Conservation (phyloP, 2,329 filamentous ascomycete genomes). For the Aspergillus sp. region DNA sequence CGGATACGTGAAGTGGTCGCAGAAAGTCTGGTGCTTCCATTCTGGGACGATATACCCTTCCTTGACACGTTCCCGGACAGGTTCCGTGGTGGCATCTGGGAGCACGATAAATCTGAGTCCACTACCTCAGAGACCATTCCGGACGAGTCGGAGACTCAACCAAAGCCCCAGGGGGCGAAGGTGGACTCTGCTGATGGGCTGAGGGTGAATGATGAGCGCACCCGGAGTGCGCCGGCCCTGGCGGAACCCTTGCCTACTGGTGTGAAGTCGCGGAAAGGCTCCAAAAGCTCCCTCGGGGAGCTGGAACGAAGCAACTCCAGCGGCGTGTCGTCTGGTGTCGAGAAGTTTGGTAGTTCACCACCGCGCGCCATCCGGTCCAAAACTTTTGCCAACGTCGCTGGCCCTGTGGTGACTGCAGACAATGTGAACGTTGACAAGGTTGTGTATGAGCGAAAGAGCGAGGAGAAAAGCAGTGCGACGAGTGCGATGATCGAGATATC, state of each 20-base stretch:
- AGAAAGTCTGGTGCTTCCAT: constrained; percentile 86
- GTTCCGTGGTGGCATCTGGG: constrained; percentile 84
- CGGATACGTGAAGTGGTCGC: constrained; percentile 90
- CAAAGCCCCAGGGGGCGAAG: constrained; percentile 17
- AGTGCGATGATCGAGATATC: constrained; percentile 68
- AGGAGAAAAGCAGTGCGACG: constrained; percentile 59
- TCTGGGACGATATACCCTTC: constrained; percentile 96
- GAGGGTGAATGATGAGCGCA: constrained; percentile 33
- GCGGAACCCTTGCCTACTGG: constrained; percentile 21
- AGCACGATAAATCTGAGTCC: constrained; percentile 45
- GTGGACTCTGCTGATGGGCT: constrained; percentile 26
- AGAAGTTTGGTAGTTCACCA: constrained; percentile 41
- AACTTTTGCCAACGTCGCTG: constrained; percentile 62
- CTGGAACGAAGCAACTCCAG: constrained; percentile 18
- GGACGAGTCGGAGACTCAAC: constrained; percentile 30
- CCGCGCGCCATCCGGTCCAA: constrained; percentile 60
- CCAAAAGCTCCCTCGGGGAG: constrained; percentile 24
- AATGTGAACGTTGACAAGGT: constrained; percentile 65
- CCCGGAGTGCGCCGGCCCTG: constrained; percentile 34
- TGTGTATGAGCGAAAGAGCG: constrained; percentile 54
- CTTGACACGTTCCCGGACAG: constrained; percentile 74
- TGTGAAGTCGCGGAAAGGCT: constrained; percentile 29
- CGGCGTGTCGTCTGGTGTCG: constrained; percentile 28
- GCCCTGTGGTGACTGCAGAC: constrained; percentile 67
- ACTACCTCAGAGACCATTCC: constrained; percentile 37